Evolutionary conservation across 2,329 filamentous ascomycete species (phyloP), one percentile per base, ranked within the genome.

Genomic region (Cladosporium halotolerans): DNA sequence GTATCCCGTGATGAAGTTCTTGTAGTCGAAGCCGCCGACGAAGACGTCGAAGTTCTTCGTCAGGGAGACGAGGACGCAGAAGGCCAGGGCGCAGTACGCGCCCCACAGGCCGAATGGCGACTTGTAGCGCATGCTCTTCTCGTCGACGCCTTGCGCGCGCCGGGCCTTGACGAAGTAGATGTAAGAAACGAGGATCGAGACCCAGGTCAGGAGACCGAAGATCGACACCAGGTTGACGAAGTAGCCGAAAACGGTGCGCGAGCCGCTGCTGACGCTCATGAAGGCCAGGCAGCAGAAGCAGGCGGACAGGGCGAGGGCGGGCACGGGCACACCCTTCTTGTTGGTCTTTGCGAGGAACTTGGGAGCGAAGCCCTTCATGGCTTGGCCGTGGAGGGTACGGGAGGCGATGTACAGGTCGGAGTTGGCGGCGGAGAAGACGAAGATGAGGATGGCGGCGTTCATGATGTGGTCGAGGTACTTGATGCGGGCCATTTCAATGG

Each of bases 41-140:
- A 93, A 93, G 55, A 86, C 84, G 53, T 80, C 77, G 70, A 83
- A 93, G 76, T 89, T 91, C 79, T 93, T 95, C 65, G 88, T 92
- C 48, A 95, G 66, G 1, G 85, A 80, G 57, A 93, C 86, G 33
- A 93, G 66, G 63, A 79, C 76, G 71, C 86, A 89, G 72, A 89
- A 84, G 64, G 76, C 73, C 2, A 93, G 76, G 0, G 85, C 85
- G 55, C 75, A 73, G 65, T 82, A 82, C 0, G 84, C 89, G 9
- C 88, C 89, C 57, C 68, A 79, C 36, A 82, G 71, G n/a, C 88
- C 87, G 13, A 91, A 77, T 0, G 88, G 88, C 0, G 88, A 85
- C 13, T 76, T 38, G 84, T 86, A 70, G 23, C 72, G 69, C 58
- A 77, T 62, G 54, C 66, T 61, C 23, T 69, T 66, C 9, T 73